A percentile compares a stretch with the other conserved stretches of the same genome.
Evolutionary conservation across 2,329 filamentous ascomycete species (phyloP).

Genomic region (Orbilia javanica): DNA sequence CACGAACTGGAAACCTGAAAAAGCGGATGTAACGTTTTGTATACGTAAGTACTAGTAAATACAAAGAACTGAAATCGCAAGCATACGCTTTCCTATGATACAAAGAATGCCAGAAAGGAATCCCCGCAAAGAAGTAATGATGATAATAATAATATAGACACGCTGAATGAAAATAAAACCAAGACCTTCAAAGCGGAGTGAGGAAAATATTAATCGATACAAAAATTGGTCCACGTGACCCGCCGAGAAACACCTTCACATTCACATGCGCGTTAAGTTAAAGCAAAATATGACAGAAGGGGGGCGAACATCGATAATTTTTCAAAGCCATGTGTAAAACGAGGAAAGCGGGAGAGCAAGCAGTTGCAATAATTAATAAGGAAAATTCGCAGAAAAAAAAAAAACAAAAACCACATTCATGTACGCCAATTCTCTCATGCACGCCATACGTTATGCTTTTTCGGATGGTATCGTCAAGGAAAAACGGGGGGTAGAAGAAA

Average conservation of each 20-base stretch:
- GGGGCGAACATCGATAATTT: not conserved
- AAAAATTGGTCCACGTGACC: not conserved
- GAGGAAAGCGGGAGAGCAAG: conserved; percentile 1
- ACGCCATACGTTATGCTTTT: conserved; percentile 39
- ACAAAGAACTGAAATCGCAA: not conserved
- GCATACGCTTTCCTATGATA: conserved; percentile 18
- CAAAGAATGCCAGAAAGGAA: not conserved
- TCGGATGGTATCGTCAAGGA: conserved; percentile 24
- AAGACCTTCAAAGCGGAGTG: not conserved
- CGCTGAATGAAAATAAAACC: not conserved
- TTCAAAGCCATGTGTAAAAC: too few relatives aligned
- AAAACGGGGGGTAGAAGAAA: conserved; percentile 5
- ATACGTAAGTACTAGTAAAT: too few relatives aligned
- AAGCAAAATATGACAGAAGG: not conserved
- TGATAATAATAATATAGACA: not conserved
- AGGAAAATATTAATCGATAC: conserved; percentile 10
- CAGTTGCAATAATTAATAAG: not conserved
- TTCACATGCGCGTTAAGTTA: not conserved
- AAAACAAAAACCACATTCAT: too few relatives aligned
- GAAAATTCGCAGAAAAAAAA: not conserved
- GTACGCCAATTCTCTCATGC: conserved; percentile 56
- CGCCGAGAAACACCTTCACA: conserved; percentile 10
- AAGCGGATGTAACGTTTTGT: not conserved
- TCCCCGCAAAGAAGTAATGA: not conserved
- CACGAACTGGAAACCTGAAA: not conserved